Percentiles rank a stretch among this genome's conserved stretches.
Evolutionary conservation across 2,329 filamentous ascomycete species (phyloP).

Genomic region (Ascochyta koolunga): DNA sequence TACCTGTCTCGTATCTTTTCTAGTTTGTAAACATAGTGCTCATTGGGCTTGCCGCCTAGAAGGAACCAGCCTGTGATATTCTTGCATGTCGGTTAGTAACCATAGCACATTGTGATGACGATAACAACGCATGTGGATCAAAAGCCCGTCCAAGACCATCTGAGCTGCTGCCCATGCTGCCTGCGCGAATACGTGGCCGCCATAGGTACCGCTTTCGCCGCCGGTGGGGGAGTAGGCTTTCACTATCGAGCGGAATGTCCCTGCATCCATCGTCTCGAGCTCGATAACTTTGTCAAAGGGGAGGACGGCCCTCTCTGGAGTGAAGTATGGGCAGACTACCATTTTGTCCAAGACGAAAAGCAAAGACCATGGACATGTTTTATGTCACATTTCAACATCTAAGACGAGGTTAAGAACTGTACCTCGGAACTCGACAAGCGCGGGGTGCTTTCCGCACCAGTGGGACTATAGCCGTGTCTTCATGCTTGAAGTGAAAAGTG

Average conservation of each 20-base stretch:
- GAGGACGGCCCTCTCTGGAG: conserved; percentile 31
- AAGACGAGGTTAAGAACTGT: not conserved
- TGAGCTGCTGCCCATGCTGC: conserved; percentile 63
- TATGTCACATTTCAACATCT: not conserved
- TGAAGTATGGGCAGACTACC: conserved; percentile 37
- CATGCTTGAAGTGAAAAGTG: too few species aligned
- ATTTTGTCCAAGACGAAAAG: conserved; percentile 13
- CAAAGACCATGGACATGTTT: not conserved
- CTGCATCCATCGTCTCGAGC: conserved; percentile 49
- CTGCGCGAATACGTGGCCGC: conserved; percentile 64
- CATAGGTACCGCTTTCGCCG: conserved; percentile 54
- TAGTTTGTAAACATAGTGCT: conserved; percentile 60
- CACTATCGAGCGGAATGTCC: conserved; percentile 49
- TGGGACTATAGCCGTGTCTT: conserved; percentile 2
- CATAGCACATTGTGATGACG: not conserved
- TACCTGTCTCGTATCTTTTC: conserved; percentile 58
- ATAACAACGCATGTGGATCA: conserved; percentile 55
- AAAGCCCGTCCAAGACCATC: conserved; percentile 57
- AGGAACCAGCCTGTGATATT: conserved; percentile 61
- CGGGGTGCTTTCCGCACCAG: conserved; percentile 5
- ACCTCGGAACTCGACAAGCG: conserved; percentile 14
- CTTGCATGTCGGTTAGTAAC: conserved; percentile 35
- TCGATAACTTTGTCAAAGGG: conserved; percentile 51
- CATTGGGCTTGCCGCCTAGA: conserved; percentile 52
- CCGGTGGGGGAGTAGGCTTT: conserved; percentile 53